Percentiles rank a stretch among this genome's conserved stretches.
These are phyloP conservation scores for Colletotrichum caudatum DNA, from an alignment of 2,329 filamentous ascomycete species.

Conservation along the genomic window DNA sequence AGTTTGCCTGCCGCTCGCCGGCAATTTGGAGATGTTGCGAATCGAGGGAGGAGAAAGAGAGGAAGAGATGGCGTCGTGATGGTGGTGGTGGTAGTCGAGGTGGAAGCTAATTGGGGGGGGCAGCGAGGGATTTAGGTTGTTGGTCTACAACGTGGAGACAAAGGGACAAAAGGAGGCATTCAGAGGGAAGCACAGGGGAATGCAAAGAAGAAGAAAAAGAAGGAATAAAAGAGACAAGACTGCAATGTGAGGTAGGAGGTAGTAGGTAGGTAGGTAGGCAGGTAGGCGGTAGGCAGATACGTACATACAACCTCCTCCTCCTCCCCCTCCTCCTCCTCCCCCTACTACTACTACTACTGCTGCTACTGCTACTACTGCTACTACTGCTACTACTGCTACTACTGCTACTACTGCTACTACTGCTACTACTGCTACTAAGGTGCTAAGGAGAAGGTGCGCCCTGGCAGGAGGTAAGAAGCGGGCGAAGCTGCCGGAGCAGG, in stretches of 20 bases:
- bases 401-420: too few species aligned
- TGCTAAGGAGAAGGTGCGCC: slow-evolving; percentile 1
- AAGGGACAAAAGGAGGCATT: slow-evolving; percentile 2
- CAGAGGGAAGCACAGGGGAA: slow-evolving; percentile 8
- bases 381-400: too few species aligned
- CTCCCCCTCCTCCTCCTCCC: too few species aligned
- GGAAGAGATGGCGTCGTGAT: background rate
- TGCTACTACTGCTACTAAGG: too few species aligned
- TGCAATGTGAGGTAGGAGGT: background rate
- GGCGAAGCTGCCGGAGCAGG: background rate
- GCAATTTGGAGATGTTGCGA: slow-evolving; percentile 1
- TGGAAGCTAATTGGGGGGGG: slow-evolving; percentile 2
- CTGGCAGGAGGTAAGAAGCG: background rate
- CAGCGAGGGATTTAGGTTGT: background rate
- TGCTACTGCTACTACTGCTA: too few species aligned
- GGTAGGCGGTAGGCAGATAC: background rate
- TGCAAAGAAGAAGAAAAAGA: slow-evolving; percentile 6
- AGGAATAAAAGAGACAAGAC: slow-evolving; percentile 3
- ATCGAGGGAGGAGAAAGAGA: slow-evolving; percentile 8
- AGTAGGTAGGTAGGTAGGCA: background rate
- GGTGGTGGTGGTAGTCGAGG: background rate
- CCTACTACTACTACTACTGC: too few species aligned
- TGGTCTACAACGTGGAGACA: slow-evolving; percentile 12
- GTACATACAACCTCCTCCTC: background rate
- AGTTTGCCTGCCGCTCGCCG: slow-evolving; percentile 2